Conservation (phyloP, 2,329 filamentous ascomycete genomes). For the Ascocoryne sarcoides region DNA sequence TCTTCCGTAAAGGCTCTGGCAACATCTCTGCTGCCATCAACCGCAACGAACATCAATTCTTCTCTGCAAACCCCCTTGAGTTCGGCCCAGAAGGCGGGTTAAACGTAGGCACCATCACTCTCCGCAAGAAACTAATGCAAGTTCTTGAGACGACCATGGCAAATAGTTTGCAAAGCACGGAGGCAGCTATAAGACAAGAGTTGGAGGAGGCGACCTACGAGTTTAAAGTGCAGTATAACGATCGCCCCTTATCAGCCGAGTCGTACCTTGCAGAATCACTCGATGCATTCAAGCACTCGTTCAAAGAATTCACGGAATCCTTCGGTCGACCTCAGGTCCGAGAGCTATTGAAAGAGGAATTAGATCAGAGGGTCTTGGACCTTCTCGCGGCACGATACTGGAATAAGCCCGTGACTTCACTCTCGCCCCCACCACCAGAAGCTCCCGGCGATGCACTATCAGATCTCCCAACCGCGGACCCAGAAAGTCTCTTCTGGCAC, state of each 20-base stretch:
- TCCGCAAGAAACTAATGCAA: slow-evolving; percentile 94
- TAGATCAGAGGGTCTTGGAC: slow-evolving; percentile 92
- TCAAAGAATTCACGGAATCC: slow-evolving; percentile 83
- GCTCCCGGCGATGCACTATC: slow-evolving; percentile 53
- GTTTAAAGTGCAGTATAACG: slow-evolving; percentile 99
- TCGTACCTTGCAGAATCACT: slow-evolving; percentile 93
- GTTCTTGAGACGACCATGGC: slow-evolving; percentile 98
- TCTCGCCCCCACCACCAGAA: slow-evolving; percentile 58
- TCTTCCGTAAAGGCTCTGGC: slow-evolving; percentile 75
- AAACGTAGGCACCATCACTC: slow-evolving; percentile 71
- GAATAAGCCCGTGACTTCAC: slow-evolving; percentile 88
- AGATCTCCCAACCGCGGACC: slow-evolving; percentile 75
- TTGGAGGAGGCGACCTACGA: slow-evolving; percentile 96
- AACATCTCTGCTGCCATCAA: slow-evolving; percentile 75
- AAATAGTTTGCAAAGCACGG: slow-evolving; percentile 77
- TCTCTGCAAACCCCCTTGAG: slow-evolving; percentile 71
- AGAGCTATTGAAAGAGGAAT: slow-evolving; percentile 78
- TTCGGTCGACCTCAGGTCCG: slow-evolving; percentile 88
- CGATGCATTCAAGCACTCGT: slow-evolving; percentile 95
- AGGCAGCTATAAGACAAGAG: slow-evolving; percentile 87
- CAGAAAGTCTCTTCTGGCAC: slow-evolving; percentile 83
- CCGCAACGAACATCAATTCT: slow-evolving; percentile 82
- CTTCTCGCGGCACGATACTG: slow-evolving; percentile 89
- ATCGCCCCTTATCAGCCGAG: slow-evolving; percentile 86
- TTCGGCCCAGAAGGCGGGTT: slow-evolving; percentile 68